phyloP scores from a whole-genome alignment of 2,329 filamentous ascomycete species.

The Venturia aucupariae region DNA sequence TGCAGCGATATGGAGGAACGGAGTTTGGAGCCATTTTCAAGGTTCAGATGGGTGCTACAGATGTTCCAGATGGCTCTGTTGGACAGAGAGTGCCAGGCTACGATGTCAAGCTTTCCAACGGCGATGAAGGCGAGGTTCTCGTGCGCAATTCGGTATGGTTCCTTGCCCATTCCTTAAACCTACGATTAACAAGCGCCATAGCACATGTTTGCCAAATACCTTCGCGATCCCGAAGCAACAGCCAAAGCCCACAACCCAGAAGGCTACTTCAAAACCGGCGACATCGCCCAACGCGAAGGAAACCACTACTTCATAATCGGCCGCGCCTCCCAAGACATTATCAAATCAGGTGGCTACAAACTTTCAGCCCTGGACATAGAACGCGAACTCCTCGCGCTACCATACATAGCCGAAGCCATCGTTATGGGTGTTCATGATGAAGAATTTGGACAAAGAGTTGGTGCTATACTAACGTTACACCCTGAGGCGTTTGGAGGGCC shows the following conservation, averaged over 20 bases:
- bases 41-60: constrained; percentile 26
- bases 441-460: constrained; percentile 47
- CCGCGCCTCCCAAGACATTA: constrained; percentile 43
- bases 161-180: neutral
- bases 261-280: constrained; percentile 42
- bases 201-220: constrained; percentile 34
- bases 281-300: constrained; percentile 31
- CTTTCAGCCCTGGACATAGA: constrained; percentile 47
- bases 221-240: constrained; percentile 35
- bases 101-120: constrained; percentile 33
- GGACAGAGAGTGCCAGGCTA: constrained; percentile 31
- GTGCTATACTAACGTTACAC: constrained; percentile 40
- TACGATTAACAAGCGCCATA: constrained; percentile 15
- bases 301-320: constrained; percentile 45
- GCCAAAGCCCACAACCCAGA: constrained; percentile 37
- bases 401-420: constrained; percentile 42
- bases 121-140: constrained; percentile 41
- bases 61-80: constrained; percentile 24
- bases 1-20: constrained; percentile 37
- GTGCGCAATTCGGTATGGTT: constrained; percentile 26
- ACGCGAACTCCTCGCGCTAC: constrained; percentile 41
- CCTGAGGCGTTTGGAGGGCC: constrained; percentile 18
- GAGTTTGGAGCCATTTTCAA: constrained; percentile 37
- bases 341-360: constrained; percentile 49
- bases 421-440: constrained; percentile 45